Evolutionary conservation across 148 eudicot species (phyloP).

Genomic region (Talinum fruticosum): DNA sequence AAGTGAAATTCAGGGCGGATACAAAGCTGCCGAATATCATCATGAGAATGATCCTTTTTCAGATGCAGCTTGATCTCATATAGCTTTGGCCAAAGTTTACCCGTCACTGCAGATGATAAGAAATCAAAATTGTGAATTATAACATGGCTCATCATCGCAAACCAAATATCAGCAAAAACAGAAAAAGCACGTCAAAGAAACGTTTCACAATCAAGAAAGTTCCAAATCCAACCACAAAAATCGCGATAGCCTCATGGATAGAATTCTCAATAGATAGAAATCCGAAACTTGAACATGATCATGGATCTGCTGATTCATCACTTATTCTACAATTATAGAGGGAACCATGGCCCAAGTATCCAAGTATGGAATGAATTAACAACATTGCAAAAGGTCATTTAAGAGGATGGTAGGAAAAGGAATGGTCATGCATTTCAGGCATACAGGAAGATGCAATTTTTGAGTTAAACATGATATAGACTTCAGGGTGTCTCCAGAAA

Average conservation of each 20-base stretch:
- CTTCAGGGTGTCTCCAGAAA: not conserved
- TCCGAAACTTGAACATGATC: not conserved
- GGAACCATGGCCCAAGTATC: no score
- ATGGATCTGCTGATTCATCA: no score
- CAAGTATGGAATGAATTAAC: no score
- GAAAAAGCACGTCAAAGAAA: not conserved
- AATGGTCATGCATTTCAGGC: not conserved
- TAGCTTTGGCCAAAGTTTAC: slow-evolving; percentile 1
- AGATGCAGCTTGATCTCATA: slow-evolving; percentile 3
- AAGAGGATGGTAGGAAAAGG: not conserved
- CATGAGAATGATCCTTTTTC: not conserved
- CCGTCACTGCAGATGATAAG: not conserved
- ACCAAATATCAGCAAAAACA: not conserved
- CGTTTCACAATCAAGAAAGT: not conserved
- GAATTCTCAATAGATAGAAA: not conserved
- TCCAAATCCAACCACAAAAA: not conserved
- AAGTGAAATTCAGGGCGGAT: not conserved
- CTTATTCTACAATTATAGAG: no score
- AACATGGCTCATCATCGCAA: not conserved
- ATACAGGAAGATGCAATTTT: not conserved
- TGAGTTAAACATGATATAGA: not conserved
- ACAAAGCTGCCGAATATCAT: not conserved
- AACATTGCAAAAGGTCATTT: not conserved
- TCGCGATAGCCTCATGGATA: not conserved
- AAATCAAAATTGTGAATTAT: not conserved